Conservation (phyloP, 148 eudicot genomes). For the Polygonum maritimum region DNA sequence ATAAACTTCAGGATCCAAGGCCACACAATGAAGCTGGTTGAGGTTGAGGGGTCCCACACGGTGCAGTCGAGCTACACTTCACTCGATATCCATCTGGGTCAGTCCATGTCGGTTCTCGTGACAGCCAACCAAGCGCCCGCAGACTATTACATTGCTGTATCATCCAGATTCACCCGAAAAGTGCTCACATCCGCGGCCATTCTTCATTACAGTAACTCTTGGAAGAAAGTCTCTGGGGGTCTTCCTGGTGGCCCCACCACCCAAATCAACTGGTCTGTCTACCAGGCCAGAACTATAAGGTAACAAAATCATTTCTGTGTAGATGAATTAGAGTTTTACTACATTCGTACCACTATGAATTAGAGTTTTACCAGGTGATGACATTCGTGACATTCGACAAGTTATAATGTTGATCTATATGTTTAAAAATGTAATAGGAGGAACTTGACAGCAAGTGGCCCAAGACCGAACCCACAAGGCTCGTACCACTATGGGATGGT, state of each 20-base stretch:
- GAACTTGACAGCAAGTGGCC: conserved; percentile 89
- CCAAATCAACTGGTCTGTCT: conserved; percentile 52
- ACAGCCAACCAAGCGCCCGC: conserved; percentile 63
- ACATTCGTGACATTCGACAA: too few relatives aligned
- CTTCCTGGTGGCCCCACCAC: conserved; percentile 74
- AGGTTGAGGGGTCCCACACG: conserved; percentile 94
- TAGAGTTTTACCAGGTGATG: too few relatives aligned
- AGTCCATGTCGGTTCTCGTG: conserved; percentile 78
- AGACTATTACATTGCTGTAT: conserved; percentile 74
- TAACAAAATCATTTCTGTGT: conserved; percentile 7
- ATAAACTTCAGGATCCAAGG: conserved; percentile 89
- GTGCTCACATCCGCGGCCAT: conserved; percentile 67
- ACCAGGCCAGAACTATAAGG: conserved; percentile 78
- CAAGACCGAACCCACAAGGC: conserved; percentile 96
- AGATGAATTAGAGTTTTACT: too few relatives aligned
- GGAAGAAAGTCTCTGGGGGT: conserved; percentile 54
- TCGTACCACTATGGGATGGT: conserved; percentile 91
- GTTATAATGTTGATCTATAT: background rate
- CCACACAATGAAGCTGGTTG: conserved; percentile 74
- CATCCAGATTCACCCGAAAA: conserved; percentile 59
- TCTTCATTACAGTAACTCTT: conserved; percentile 78
- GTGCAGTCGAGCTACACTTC: conserved; percentile 54
- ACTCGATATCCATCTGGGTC: conserved; percentile 88
- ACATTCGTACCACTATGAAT: too few relatives aligned
- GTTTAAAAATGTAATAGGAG: conserved; percentile 25